Evolutionary conservation across 139 green algal genomes (phyloP), one percentile per base, ranked within the genome.

Genomic region (Tetraselmis chui): DNA sequence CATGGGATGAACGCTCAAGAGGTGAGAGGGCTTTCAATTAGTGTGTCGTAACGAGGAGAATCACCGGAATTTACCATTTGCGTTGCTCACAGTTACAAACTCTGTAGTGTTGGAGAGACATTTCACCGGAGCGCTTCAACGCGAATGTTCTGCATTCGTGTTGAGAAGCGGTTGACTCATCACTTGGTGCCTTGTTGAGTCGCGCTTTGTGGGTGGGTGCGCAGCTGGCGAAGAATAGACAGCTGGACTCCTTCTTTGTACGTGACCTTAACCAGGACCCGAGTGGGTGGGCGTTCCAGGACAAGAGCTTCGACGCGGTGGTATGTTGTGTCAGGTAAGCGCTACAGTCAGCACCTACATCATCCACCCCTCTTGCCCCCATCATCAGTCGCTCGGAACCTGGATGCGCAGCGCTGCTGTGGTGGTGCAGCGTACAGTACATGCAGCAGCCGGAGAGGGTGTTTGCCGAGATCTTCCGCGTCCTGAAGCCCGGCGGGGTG

Each of bases 1-100:
- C 95, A 97, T 82, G 94, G 94, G n/a, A 88, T 98, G 87, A 97
- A 97, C 74, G 92, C 92, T 0, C 83, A 84, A 1, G 94, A 98
- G 83, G 83, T 80, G 30, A 23, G 78, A 11, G 23, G 29, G 18
- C 32, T 26, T 2, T 59, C 29, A 79, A 25, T 28, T 29, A 31
- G 75, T 2, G n/a, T n/a, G n/a, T n/a, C n/a, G n/a, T n/a, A n/a
- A n/a, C n/a, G n/a, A n/a, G n/a, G n/a, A n/a, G n/a, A n/a, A n/a
- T n/a, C n/a, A n/a, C n/a, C n/a, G n/a, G n/a, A n/a, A n/a, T n/a
- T n/a, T n/a, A n/a, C n/a, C n/a, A n/a, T n/a, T n/a, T n/a, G n/a
- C n/a, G n/a, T n/a, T n/a, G n/a, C n/a, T n/a, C n/a, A n/a, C n/a
- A n/a, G n/a, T n/a, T n/a, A n/a, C n/a, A n/a, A n/a, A n/a, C n/a